Evolutionary conservation across 2,329 filamentous ascomycete genomes (phyloP), one percentile per base, ranked within the genome.

Genomic region (Aspergillus neotritici): DNA sequence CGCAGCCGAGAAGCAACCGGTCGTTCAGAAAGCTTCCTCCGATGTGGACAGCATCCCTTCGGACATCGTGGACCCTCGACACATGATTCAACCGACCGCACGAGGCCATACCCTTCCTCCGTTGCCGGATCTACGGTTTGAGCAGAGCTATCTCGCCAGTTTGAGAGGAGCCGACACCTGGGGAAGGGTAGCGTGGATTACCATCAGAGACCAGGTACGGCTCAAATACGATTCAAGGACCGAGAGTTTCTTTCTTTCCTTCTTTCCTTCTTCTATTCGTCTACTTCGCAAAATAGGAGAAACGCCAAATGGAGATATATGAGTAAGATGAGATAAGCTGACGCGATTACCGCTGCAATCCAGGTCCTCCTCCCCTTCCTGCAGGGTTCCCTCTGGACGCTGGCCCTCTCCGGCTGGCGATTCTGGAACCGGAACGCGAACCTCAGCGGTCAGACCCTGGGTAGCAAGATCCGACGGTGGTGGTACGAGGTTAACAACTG

Each of bases 401-500:
- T 97, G 31, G 77, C 84, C 11, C 77, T 95, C 41, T 81, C 80
- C 53, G 93, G 91, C 43, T 97, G 91, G 91, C 82, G 88, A 59
- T 78, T 86, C 63, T 95, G 86, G 86, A 96, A 97, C 66, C 77
- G 79, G 47, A 84, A 78, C 46, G 83, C 87, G 11, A 82, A 83
- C 60, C 76, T 95, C 53, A 82, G 81, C 50, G 93, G 93, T 7
- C 81, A 80, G 55, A 83, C 81, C 17, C 71, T 86, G 12, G 93
- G 93, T 15, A 87, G 86, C 5, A 80, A 79, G 53, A 70, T 93
- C 37, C 77, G 93, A 56, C 76, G 89, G 53, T 97, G 91, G 93
- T 98, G 93, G 91, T 96, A 88, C 72, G 80, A 78, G 15, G 86
- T 94, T 13, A 97, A 97, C 62, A 88, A 94, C 59, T 97, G 93